These are phyloP conservation scores for Trametes cinnabarina DNA, from an alignment of 768 basidiomycete species.

Conservation along the genomic window DNA sequence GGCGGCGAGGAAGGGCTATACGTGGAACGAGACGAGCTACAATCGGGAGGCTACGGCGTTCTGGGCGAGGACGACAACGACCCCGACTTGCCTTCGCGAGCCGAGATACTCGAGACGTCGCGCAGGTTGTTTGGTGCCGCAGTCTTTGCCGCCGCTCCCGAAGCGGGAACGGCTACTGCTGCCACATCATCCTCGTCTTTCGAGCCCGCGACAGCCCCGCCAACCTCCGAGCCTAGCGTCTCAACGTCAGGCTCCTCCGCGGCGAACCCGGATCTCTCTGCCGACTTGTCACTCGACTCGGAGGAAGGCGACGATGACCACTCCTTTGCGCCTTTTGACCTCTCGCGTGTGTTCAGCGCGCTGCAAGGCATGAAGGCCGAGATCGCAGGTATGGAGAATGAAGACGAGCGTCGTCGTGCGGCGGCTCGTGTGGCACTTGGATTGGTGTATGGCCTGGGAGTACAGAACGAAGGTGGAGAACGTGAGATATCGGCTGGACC, in stretches of 20 bases:
- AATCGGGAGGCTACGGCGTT: conserved; percentile 1
- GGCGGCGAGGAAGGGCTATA: conserved; percentile 36
- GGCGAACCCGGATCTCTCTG: conserved; percentile 1
- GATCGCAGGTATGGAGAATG: conserved; percentile 63
- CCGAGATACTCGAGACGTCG: conserved; percentile 32
- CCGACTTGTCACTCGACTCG: conserved; percentile 15
- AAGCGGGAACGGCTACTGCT: background rate
- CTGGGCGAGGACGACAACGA: conserved; percentile 17
- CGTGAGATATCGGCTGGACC: background rate
- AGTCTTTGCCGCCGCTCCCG: conserved; percentile 3
- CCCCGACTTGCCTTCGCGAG: conserved; percentile 28
- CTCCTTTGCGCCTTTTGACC: conserved; percentile 49
- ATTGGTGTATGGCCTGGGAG: conserved; percentile 61
- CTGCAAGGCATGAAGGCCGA: conserved; percentile 73
- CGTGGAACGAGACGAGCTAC: conserved; percentile 25
- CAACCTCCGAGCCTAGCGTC: background rate
- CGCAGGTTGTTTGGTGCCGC: conserved; percentile 30
- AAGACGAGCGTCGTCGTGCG: conserved; percentile 60
- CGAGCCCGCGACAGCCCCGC: background rate
- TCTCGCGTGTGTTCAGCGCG: conserved; percentile 55
- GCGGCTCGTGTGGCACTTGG: conserved; percentile 74
- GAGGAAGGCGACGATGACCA: conserved; percentile 19
- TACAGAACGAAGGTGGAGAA: conserved; percentile 24
- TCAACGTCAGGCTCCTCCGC: background rate
- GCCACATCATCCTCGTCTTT: background rate